Base-by-base conservation (phyloP, 2,329 filamentous ascomycete genomes). In the Stromatinia cepivora region DNA sequence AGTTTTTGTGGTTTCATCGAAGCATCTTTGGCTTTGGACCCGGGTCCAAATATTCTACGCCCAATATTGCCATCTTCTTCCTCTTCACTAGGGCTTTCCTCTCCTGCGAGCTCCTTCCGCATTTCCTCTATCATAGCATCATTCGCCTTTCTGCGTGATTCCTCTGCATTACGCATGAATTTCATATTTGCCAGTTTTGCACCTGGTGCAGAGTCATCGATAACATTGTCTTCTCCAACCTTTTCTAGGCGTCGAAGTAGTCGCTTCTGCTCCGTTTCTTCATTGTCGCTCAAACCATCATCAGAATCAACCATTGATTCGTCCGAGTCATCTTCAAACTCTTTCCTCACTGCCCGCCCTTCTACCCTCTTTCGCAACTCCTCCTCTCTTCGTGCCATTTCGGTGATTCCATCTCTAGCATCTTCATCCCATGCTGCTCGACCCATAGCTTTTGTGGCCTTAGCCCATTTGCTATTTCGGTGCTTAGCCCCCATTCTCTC, bases 161-260 rank as follows among this genome's bases (percentile, higher is more conserved):
- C 91, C 76, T 97, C 94, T 1, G 93, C 92, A 73, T 90, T 93
- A 76, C 90, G 88, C 95, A 99, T 98, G 79, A 99, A 99, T 71
- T 92, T 92, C 90, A 99, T 93, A 65, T 87, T 86, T 80, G 92
- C 88, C 9, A 99, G 82, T 75, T 88, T 90, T 20, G 90, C 89
- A 74, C 86, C 84, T 0, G 86, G 86, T 25, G 78, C 82, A 28
- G 74, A 75, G n/a, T 81, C 81, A 31, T 86, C 84, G 20, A 84
- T 81, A 11, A 81, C 77, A 46, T 82, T 81, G 13, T 83, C 80
- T 25, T 81, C 80, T 22, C 81, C 81, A 9, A 83, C 74, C 71
- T 78, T 81, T 71, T 81, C 82, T 62, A 85, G 81, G 72, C 85
- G 78, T 52, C 80, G 81, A 54, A 89, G 79, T 17, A 88, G 77